These are phyloP conservation scores for Acanthamoeba rhysodes DNA, from an alignment of 208 protist genomes.

Conservation along the genomic window DNA sequence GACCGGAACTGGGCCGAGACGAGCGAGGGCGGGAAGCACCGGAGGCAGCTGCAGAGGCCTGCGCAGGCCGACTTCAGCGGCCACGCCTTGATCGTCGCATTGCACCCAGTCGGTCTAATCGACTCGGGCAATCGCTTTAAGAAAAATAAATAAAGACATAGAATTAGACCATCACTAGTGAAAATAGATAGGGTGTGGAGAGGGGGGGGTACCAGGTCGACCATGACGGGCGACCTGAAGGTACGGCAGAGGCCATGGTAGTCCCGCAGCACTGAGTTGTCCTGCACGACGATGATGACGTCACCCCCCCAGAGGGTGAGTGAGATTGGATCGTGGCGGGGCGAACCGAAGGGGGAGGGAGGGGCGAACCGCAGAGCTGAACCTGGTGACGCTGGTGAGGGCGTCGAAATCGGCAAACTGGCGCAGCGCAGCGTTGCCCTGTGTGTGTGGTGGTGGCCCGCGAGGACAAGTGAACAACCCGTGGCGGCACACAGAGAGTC, in stretches of 20 bases:
- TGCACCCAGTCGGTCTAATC: not conserved
- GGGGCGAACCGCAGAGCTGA: not conserved
- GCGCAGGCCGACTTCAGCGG: not conserved
- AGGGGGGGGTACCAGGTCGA: not conserved
- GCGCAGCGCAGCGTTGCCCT: not conserved
- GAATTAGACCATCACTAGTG: no score
- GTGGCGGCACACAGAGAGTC: not conserved
- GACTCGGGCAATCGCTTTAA: not conserved
- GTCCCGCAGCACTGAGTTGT: not conserved
- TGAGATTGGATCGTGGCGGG: no score
- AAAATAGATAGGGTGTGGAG: no score
- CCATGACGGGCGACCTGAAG: not conserved
- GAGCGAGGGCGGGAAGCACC: not conserved
- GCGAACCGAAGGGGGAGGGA: not conserved
- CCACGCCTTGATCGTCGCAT: not conserved
- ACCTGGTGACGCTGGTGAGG: not conserved
- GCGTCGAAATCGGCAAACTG: not conserved
- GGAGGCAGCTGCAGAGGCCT: not conserved
- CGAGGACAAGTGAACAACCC: no score
- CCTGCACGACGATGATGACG: not conserved
- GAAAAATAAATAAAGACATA: no score
- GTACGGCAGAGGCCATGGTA: not conserved
- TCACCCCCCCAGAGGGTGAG: not conserved
- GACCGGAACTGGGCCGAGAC: not conserved
- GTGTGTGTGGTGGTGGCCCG: not conserved